Conservation (phyloP, 2,329 filamentous ascomycete genomes). For the Xylariales sp. region DNA sequence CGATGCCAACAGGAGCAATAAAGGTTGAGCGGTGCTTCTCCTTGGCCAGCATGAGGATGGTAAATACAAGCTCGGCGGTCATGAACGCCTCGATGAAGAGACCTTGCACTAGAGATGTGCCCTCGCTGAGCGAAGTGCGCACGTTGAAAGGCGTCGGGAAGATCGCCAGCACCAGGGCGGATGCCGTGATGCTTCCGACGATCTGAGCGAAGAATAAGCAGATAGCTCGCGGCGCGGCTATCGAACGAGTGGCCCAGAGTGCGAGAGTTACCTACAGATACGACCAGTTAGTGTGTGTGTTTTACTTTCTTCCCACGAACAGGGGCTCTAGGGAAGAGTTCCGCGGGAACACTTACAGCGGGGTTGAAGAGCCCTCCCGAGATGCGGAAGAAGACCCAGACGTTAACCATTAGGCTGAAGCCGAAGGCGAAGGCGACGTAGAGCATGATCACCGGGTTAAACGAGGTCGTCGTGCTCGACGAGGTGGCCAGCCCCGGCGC, state of each 20-base stretch:
- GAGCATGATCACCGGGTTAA: constrained; percentile 15
- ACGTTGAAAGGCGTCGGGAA: constrained; percentile 44
- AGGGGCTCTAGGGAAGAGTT: not conserved
- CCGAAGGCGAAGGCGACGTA: constrained; percentile 29
- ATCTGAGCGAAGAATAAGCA: constrained; percentile 11
- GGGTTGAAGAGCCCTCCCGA: constrained; percentile 19
- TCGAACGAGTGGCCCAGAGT: constrained; percentile 7
- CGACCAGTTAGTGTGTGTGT: too few relatives aligned
- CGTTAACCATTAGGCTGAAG: constrained; percentile 29
- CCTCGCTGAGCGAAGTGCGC: constrained; percentile 38
- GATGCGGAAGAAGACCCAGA: constrained; percentile 34
- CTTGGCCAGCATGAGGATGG: constrained; percentile 55
- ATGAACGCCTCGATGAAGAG: constrained; percentile 53
- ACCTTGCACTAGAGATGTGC: constrained; percentile 40
- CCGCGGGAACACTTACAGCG: constrained; percentile 6
- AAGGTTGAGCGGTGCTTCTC: constrained; percentile 61
- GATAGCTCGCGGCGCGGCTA: constrained; percentile 8
- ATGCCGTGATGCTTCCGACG: constrained; percentile 16
- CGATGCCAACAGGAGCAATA: constrained; percentile 59
- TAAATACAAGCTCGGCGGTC: constrained; percentile 47
- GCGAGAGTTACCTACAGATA: too few relatives aligned
- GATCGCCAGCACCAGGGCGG: constrained; percentile 29
- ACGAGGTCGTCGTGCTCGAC: constrained; percentile 10
- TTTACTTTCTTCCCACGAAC: too few relatives aligned
- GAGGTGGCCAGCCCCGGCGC: constrained; percentile 14